Evolutionary conservation across 2,329 filamentous ascomycete genomes (phyloP).

Genomic region (Fusarium siculi): DNA sequence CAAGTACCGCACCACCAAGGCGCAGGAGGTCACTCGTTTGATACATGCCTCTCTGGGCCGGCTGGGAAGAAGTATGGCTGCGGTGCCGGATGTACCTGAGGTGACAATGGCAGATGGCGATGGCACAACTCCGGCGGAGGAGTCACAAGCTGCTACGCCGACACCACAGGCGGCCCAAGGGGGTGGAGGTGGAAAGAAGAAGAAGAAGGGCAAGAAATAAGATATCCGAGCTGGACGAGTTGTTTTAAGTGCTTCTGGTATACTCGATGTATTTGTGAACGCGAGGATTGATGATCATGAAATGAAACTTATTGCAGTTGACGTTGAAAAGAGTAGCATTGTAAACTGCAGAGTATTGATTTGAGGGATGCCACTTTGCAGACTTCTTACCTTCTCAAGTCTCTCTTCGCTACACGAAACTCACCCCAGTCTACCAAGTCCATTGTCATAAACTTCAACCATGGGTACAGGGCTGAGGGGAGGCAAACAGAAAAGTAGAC

Average conservation of each 20-base stretch:
- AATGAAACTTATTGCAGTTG: background rate
- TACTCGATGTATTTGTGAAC: background rate
- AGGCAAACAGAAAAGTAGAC: background rate
- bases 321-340: background rate
- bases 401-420: background rate
- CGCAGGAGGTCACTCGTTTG: slow-evolving; percentile 86
- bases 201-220: slow-evolving; percentile 64
- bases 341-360: background rate
- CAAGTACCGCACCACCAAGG: slow-evolving; percentile 92
- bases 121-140: slow-evolving; percentile 39
- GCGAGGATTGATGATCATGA: background rate
- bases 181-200: slow-evolving; percentile 66
- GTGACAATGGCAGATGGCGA: slow-evolving; percentile 56
- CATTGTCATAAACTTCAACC: background rate
- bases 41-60: slow-evolving; percentile 77
- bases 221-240: background rate
- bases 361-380: background rate
- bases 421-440: background rate
- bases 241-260: background rate
- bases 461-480: background rate
- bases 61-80: slow-evolving; percentile 76
- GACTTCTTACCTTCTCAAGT: background rate
- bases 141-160: slow-evolving; percentile 39
- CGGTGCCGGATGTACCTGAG: slow-evolving; percentile 58
- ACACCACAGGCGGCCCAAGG: slow-evolving; percentile 43